Base-by-base conservation (phyloP, 2,329 filamentous ascomycete genomes). In the Monilinia aucupariae region DNA sequence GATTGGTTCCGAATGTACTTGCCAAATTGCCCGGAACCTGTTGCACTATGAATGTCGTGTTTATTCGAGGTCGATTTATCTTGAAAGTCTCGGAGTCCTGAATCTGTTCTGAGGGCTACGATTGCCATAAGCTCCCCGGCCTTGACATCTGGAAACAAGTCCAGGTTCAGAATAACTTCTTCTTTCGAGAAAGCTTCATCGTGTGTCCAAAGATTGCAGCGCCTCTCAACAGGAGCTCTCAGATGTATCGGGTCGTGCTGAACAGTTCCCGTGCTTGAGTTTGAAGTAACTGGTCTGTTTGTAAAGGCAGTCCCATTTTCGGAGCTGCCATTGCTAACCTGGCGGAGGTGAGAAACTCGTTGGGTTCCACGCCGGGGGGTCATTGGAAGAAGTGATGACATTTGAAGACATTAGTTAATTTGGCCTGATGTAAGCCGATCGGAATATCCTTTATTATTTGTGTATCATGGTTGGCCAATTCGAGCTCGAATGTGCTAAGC, bases 81-180 rank as follows among this genome's bases (percentile, higher is more conserved):
- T 56, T 78, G 76, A 65, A 78, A 82, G 72, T 77, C 78, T 64
- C 75, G 77, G 43, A 75, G 72, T 49, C 74, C 76, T 52, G 71
- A 75, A 22, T 85, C 83, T 10, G 80, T 73, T 67, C 81, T 84
- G 56, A 87, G 72, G 7, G 86, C 81, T 27, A 87, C 79, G 62
- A 96, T 87, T 69, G 91, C 88, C 76, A 94, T 85, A 62, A 96
- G 78, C 66, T 84, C 83, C 32, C 89, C 90, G 0, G 85, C 79
- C 63, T 82, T 82, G 66, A 91, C 80, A 62, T 84, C 82, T 60
- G 85, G 83, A 64, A 93, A 84, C 20, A 87, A 81, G 62, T 90
- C 86, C 64, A 88, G 80, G 73, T 93, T 94, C 71, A 96, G 81
- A 27, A 94, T 80, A 51, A 94, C 86, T 69, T 93, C 90, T 70